Conservation (phyloP, 2,329 filamentous ascomycete genomes). For the Trichothecium roseum region DNA sequence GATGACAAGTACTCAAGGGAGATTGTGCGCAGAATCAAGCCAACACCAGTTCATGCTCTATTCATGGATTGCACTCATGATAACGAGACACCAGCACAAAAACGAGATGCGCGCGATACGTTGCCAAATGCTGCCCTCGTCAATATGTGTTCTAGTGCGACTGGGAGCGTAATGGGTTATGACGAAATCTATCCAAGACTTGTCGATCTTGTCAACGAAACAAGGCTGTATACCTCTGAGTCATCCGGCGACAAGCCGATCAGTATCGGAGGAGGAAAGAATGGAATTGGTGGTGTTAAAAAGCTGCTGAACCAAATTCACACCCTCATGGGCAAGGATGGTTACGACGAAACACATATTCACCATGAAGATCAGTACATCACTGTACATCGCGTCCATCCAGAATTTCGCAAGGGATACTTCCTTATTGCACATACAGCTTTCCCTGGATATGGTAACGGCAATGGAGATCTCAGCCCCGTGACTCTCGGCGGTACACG, state of each 20-base stretch:
- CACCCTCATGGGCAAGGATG: slow-evolving; percentile 87
- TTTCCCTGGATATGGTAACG: slow-evolving; percentile 80
- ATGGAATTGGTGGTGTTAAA: slow-evolving; percentile 83
- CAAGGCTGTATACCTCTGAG: slow-evolving; percentile 66
- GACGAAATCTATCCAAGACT: slow-evolving; percentile 92
- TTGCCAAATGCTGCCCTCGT: slow-evolving; percentile 89
- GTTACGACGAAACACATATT: slow-evolving; percentile 90
- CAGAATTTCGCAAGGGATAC: slow-evolving; percentile 82
- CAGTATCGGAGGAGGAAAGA: slow-evolving; percentile 58
- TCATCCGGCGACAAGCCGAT: slow-evolving; percentile 53
- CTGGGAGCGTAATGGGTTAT: slow-evolving; percentile 94
- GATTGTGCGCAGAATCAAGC: slow-evolving; percentile 70
- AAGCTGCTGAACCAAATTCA: slow-evolving; percentile 93
- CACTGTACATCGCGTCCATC: slow-evolving; percentile 91
- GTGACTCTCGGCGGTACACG: slow-evolving; percentile 76
- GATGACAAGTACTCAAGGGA: slow-evolving; percentile 38
- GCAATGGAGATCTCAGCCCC: slow-evolving; percentile 69
- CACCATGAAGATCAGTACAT: slow-evolving; percentile 96
- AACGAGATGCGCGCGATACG: slow-evolving; percentile 87
- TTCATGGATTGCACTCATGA: slow-evolving; percentile 99
- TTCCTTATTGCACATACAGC: slow-evolving; percentile 95
- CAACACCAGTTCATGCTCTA: slow-evolving; percentile 81
- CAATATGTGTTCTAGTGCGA: slow-evolving; percentile 89
- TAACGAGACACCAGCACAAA: slow-evolving; percentile 92
- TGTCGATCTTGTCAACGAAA: slow-evolving; percentile 89